A percentile compares a stretch with the other conserved stretches of the same genome.
These are phyloP conservation scores for Ogataea ganodermae DNA, from an alignment of 805 yeast genomes.

Conservation along the genomic window DNA sequence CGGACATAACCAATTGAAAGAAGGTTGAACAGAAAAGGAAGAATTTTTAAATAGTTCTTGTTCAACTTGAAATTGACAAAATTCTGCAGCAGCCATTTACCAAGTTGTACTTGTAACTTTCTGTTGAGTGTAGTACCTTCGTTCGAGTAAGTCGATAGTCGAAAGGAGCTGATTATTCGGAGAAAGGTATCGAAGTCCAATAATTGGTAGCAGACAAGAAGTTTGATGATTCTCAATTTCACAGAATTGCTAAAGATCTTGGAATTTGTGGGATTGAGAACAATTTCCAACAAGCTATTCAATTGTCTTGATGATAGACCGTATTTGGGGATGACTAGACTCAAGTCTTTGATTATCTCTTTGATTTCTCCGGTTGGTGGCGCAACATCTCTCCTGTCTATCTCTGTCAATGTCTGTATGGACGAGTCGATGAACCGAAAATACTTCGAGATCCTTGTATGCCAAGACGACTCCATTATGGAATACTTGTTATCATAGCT, in stretches of 20 bases:
- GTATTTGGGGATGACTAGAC: conserved; percentile 27
- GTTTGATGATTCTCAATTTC: conserved; percentile 18
- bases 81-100: conserved; percentile 23
- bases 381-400: neutral
- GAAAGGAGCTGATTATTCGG: conserved; percentile 24
- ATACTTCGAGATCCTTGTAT: conserved; percentile 11
- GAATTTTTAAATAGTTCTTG: conserved; percentile 19
- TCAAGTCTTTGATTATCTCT: conserved; percentile 20
- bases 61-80: conserved; percentile 27
- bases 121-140: conserved; percentile 20
- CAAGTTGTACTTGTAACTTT: conserved; percentile 23
- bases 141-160: conserved; percentile 25
- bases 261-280: conserved; percentile 19
- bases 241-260: conserved; percentile 15
- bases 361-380: conserved; percentile 1
- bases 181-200: conserved; percentile 27
- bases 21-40: conserved; percentile 29
- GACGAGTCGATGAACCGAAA: conserved; percentile 15
- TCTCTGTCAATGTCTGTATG: conserved; percentile 1
- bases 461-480: conserved; percentile 3
- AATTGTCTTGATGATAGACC: conserved; percentile 26
- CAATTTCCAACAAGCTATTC: conserved; percentile 21
- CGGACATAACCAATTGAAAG: conserved; percentile 33
- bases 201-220: conserved; percentile 25
- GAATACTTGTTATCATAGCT: neutral